These are phyloP conservation scores for Saccharomycopsis oosterbeekiorum DNA, from an alignment of 805 yeast species.

Conservation along the genomic window DNA sequence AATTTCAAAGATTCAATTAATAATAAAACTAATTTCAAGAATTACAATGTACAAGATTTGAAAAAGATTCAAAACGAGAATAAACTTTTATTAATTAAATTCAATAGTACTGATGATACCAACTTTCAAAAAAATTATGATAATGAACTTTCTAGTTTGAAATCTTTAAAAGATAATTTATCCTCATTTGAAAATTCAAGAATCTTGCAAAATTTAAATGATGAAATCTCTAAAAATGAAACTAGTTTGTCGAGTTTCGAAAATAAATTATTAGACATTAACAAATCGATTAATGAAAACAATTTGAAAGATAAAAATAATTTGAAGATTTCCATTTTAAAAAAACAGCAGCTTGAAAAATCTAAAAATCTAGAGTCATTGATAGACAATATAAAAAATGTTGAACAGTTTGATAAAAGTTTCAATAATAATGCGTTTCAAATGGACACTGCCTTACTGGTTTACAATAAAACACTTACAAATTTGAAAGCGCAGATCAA, in stretches of 20 bases:
- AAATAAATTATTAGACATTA: conserved; percentile 41
- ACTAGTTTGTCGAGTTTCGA: conserved; percentile 30
- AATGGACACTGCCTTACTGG: background rate
- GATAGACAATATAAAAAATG: conserved; percentile 23
- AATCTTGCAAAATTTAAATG: conserved; percentile 25
- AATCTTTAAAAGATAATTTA: conserved; percentile 29
- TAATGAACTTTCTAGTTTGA: conserved; percentile 26
- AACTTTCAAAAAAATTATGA: background rate
- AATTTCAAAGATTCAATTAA: conserved; percentile 1
- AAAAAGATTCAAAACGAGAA: conserved; percentile 29
- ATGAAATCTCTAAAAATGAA: conserved; percentile 31
- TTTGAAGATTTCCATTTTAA: conserved; percentile 41
- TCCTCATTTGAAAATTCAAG: conserved; percentile 24
- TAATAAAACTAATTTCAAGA: conserved; percentile 17
- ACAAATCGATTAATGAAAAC: conserved; percentile 38
- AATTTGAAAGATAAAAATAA: conserved; percentile 50
- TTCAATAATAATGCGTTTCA: background rate
- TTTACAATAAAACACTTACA: background rate
- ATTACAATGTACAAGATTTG: conserved; percentile 35
- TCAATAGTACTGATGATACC: conserved; percentile 23
- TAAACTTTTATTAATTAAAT: conserved; percentile 28
- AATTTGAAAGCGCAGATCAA: conserved; percentile 15
- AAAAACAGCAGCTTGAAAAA: conserved; percentile 31
- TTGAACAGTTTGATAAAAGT: conserved; percentile 21
- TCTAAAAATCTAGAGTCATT: conserved; percentile 25